Evolutionary conservation across 768 basidiomycete genomes (phyloP).

Genomic region (Tricholoma furcatifolium): DNA sequence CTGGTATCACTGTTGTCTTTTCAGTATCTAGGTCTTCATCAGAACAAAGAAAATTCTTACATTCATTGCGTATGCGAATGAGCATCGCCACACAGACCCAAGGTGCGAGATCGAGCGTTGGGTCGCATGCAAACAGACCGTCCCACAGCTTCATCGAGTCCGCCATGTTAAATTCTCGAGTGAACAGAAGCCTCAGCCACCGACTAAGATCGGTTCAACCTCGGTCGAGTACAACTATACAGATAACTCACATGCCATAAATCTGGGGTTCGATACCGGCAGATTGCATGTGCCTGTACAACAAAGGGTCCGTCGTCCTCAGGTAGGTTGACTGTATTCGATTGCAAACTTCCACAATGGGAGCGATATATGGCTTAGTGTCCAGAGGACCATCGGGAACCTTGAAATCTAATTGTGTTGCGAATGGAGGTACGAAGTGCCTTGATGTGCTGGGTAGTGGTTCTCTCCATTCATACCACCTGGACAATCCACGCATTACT

Average conservation of each 20-base stretch:
- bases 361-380: slow-evolving; percentile 71
- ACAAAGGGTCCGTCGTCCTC: slow-evolving; percentile 72
- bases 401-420: slow-evolving; percentile 43
- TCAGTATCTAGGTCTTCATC: slow-evolving; percentile 13
- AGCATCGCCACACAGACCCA: slow-evolving; percentile 96
- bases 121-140: slow-evolving; percentile 86
- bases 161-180: slow-evolving; percentile 81
- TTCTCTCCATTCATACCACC: slow-evolving; percentile 78
- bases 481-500: slow-evolving; percentile 77
- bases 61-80: slow-evolving; percentile 84
- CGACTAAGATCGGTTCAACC: slow-evolving; percentile 50
- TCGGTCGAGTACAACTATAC: neutral
- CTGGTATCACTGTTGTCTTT: slow-evolving; percentile 63
- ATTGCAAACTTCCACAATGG: slow-evolving; percentile 84
- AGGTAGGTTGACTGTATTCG: slow-evolving; percentile 74
- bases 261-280: slow-evolving; percentile 94
- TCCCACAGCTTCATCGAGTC: slow-evolving; percentile 95
- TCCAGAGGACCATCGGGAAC: slow-evolving; percentile 45
- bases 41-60: slow-evolving; percentile 36
- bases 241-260: slow-evolving; percentile 80
- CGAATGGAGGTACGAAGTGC: slow-evolving; percentile 31
- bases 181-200: slow-evolving; percentile 92
- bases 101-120: slow-evolving; percentile 71
- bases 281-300: slow-evolving; percentile 74
- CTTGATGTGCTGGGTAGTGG: slow-evolving; percentile 21